Percentiles rank a stretch among this genome's conserved stretches.
These are phyloP conservation scores for Aspergillus wentii DNA, from an alignment of 495 filamentous ascomycete species.

Conservation along the genomic window DNA sequence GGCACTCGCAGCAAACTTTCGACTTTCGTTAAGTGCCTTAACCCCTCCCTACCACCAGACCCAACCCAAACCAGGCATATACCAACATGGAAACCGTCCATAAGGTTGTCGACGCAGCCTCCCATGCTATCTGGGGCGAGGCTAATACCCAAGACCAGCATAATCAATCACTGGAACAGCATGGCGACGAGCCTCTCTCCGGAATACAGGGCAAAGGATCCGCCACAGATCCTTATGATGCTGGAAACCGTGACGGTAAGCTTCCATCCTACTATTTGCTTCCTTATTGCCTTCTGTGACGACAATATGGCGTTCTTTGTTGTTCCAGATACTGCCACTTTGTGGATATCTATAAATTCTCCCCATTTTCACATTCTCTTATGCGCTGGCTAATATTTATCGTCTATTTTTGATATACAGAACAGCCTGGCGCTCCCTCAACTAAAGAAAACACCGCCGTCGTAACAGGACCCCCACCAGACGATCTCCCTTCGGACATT, in stretches of 20 bases:
- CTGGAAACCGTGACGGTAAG: conserved; percentile 38
- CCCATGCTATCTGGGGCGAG: conserved; percentile 32
- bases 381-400: too few species aligned
- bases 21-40: too few species aligned
- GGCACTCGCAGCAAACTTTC: too few species aligned
- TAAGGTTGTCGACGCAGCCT: conserved; percentile 29
- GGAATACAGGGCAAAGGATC: conserved; percentile 34
- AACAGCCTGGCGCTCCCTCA: conserved; percentile 27
- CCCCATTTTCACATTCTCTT: too few species aligned
- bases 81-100: conserved; percentile 34
- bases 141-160: conserved; percentile 5
- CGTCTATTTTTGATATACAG: too few species aligned
- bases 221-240: conserved; percentile 38
- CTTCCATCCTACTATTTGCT: conserved; percentile 1
- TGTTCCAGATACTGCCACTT: too few species aligned
- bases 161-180: too few species aligned
- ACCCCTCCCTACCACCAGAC: too few species aligned
- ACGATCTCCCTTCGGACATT: too few species aligned
- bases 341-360: too few species aligned
- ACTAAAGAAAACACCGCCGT: conserved; percentile 20
- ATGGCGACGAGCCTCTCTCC: conserved; percentile 38
- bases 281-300: conserved; percentile 4
- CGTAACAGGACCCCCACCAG: conserved; percentile 1
- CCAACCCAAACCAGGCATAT: too few species aligned
- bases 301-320: too few species aligned